Conservation (phyloP, 495 filamentous ascomycete genomes). For the Penicillium lagena region DNA sequence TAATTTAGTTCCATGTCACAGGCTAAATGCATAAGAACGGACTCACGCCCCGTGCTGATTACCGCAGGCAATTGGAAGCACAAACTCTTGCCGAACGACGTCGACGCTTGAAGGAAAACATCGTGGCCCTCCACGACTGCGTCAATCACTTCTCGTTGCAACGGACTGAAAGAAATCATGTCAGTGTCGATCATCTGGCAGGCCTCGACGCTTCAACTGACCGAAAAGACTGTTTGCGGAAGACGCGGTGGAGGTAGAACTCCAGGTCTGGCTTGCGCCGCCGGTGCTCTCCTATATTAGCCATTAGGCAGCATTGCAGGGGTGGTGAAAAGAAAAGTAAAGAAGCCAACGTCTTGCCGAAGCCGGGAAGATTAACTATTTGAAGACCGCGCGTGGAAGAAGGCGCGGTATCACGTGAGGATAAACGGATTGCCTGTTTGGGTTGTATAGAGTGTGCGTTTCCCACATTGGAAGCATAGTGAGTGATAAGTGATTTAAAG, state of each 20-base stretch:
- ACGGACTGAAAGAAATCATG: slow-evolving; percentile 48
- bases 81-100: slow-evolving; percentile 89
- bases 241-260: slow-evolving; percentile 77
- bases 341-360: neutral
- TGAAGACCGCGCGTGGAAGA: neutral
- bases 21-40: neutral
- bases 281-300: slow-evolving; percentile 6
- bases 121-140: slow-evolving; percentile 78
- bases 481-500: too few species aligned
- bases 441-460: neutral
- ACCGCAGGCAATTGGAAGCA: slow-evolving; percentile 93
- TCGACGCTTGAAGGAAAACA: slow-evolving; percentile 95
- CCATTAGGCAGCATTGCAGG: slow-evolving; percentile 23
- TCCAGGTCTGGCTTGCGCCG: slow-evolving; percentile 59
- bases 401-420: slow-evolving; percentile 10
- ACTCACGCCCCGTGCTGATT: slow-evolving; percentile 74
- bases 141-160: slow-evolving; percentile 80
- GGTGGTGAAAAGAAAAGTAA: neutral
- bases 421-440: slow-evolving; percentile 1
- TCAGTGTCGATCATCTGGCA: slow-evolving; percentile 6
- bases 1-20: neutral
- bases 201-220: slow-evolving; percentile 22
- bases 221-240: slow-evolving; percentile 71
- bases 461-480: neutral
- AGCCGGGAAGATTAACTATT: neutral